Base-by-base conservation (phyloP, 2,329 filamentous ascomycete species). In the Magnaporthiopsis rhizophila region DNA sequence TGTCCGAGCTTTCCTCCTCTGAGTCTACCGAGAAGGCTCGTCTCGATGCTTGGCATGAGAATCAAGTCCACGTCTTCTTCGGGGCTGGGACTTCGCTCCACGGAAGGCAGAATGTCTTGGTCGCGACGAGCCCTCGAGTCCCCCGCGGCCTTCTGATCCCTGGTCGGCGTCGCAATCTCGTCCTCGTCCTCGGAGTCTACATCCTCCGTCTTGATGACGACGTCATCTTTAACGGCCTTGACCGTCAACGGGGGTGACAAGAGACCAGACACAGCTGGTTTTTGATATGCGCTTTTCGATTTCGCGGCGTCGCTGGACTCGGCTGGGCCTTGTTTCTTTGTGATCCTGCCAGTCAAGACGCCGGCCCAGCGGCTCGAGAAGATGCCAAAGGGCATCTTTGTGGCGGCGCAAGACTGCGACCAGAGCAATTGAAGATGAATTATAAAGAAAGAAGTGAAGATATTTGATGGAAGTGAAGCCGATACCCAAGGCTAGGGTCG, bases 81-180 rank as follows among this genome's bases (percentile, higher is more conserved):
- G 28, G 62, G 62, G 21, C 50, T 62, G n/a, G 61, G 18, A 21
- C 38, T 56, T 36, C 53, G 50, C 50, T 62, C 61, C 24, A 62
- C 53, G 7, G 45, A 45, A 21, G 62, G 62, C 34, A 63, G 32
- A 9, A 57, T 30, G 45, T 15, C 11, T 8, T 62, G 15, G 50
- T 62, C 30, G 61, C 32, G 15, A 45, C 38, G 34, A 11, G 53
- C 21, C 30, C 56, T 61, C 60, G n/a, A 50, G 30, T 59, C 59
- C 28, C n/a, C 50, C n/a, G 61, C 45, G 13, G 6, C 24, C 28
- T n/a, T 18, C 13, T 34, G 15, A 3, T 61, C 34, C 60, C 45
- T 21, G 18, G 15, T 30, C 18, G 36, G 30, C 58, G 26, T 28
- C 30, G 45, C 26, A 13, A 58, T 28, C 21, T 5, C 61, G 12